phyloP scores from a whole-genome alignment of 116 monocot genomes.

The Dioscorea cayenensis region DNA sequence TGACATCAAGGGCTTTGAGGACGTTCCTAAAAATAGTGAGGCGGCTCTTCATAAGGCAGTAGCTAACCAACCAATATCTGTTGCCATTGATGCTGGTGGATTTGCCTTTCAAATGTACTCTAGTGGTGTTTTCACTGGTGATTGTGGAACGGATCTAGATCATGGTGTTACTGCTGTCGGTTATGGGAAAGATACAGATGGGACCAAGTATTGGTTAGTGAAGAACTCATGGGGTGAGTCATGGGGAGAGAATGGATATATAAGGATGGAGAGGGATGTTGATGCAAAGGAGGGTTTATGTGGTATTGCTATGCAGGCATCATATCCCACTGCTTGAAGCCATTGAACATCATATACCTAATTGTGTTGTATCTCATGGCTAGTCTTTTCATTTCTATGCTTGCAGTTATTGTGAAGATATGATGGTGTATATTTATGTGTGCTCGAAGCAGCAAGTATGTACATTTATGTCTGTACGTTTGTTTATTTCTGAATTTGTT shows the following conservation, averaged over 20 bases:
- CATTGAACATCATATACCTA: no score
- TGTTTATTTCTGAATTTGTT: no score
- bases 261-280: constrained; percentile 15
- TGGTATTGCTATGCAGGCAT: constrained; percentile 21
- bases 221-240: constrained; percentile 28
- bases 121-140: constrained; percentile 16
- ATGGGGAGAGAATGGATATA: constrained; percentile 23
- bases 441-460: no score
- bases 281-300: constrained; percentile 1
- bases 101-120: constrained; percentile 12
- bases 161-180: constrained; percentile 19
- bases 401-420: no score
- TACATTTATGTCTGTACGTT: no score
- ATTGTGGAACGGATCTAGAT: constrained; percentile 9
- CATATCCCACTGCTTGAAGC: constrained; percentile 1
- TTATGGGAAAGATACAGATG: constrained; percentile 9
- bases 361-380: no score
- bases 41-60: constrained; percentile 20
- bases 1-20: constrained; percentile 15
- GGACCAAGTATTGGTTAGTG: constrained; percentile 14
- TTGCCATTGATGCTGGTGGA: constrained; percentile 9
- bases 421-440: no score
- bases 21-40: constrained; percentile 24
- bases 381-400: no score
- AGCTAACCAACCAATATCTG: constrained; percentile 31